Percentiles rank a stretch among this genome's conserved stretches.
Conservation (phyloP, 345 rosid species). For the Carallia brachiata region DNA sequence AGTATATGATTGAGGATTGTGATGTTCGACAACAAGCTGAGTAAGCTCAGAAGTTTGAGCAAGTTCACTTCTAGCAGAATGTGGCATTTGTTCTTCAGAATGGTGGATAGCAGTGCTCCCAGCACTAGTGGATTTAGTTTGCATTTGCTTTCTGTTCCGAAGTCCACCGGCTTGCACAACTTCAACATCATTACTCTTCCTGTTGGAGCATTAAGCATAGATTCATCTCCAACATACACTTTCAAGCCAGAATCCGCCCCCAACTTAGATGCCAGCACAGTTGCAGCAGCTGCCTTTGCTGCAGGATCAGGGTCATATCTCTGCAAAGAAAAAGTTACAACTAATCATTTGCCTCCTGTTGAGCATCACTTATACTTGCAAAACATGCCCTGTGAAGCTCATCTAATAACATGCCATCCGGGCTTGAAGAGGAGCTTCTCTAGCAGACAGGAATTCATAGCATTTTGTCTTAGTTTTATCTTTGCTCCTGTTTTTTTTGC, state of each 20-base stretch:
- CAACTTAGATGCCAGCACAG: conserved; percentile 90
- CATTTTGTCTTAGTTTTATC: too few species aligned
- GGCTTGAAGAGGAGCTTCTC: too few species aligned
- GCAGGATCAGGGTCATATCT: conserved; percentile 97
- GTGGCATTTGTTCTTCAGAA: conserved; percentile 42
- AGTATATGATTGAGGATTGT: conserved; percentile 49
- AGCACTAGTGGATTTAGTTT: conserved; percentile 43
- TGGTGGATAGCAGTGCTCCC: conserved; percentile 45
- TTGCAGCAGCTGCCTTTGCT: conserved; percentile 97
- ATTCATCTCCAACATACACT: conserved; percentile 65
- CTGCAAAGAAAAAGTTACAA: conserved; percentile 40
- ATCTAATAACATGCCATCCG: conserved; percentile 1
- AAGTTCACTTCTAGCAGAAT: conserved; percentile 35
- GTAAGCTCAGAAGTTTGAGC: conserved; percentile 42
- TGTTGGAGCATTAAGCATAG: conserved; percentile 38
- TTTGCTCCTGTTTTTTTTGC: too few species aligned
- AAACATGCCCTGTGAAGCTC: conserved; percentile 2
- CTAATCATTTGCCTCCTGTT: conserved; percentile 2
- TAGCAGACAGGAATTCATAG: too few species aligned
- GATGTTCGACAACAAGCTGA: conserved; percentile 66
- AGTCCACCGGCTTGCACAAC: conserved; percentile 60
- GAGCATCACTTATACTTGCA: background rate
- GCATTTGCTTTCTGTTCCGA: conserved; percentile 65
- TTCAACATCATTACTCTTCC: conserved; percentile 68
- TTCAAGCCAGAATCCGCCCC: conserved; percentile 94